These are phyloP conservation scores for Plantago major DNA, from an alignment of 257 asterid species.

Conservation along the genomic window DNA sequence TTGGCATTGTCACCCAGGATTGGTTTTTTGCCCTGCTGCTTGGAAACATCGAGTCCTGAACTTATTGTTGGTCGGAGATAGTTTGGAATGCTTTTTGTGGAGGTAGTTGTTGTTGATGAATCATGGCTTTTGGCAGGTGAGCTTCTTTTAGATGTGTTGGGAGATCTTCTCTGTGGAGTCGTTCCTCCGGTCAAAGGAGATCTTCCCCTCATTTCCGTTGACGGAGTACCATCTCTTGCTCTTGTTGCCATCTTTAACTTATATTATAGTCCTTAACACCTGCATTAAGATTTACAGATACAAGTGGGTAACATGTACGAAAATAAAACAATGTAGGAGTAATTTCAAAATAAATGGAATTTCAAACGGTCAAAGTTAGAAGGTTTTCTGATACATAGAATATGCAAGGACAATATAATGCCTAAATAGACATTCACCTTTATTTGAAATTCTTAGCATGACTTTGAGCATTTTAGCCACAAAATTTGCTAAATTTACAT, in stretches of 20 bases:
- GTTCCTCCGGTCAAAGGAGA: conserved; percentile 27
- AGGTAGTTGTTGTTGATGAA: conserved; percentile 17
- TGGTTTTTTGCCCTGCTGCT: conserved; percentile 35
- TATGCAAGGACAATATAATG: no score
- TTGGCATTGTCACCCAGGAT: conserved; percentile 20
- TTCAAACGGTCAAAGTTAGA: no score
- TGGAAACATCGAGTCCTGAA: conserved; percentile 22
- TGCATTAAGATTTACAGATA: conserved; percentile 13
- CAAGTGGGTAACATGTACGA: no score
- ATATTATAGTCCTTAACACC: conserved; percentile 13
- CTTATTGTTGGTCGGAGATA: conserved; percentile 36
- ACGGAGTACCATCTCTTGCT: conserved; percentile 35
- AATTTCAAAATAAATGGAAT: not conserved
- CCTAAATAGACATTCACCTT: no score
- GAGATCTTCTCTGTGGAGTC: conserved; percentile 22
- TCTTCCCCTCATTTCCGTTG: conserved; percentile 41
- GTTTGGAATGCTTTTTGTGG: conserved; percentile 30
- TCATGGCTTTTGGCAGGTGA: conserved; percentile 19
- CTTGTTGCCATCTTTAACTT: conserved; percentile 55
- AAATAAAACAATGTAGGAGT: no score
- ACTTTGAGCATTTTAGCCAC: no score
- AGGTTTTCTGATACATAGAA: no score
- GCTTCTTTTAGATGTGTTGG: conserved; percentile 25
- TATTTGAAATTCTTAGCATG: no score
- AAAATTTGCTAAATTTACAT: no score